Evolutionary conservation across 768 basidiomycete species (phyloP).

Genomic region (Trametes meyenii): DNA sequence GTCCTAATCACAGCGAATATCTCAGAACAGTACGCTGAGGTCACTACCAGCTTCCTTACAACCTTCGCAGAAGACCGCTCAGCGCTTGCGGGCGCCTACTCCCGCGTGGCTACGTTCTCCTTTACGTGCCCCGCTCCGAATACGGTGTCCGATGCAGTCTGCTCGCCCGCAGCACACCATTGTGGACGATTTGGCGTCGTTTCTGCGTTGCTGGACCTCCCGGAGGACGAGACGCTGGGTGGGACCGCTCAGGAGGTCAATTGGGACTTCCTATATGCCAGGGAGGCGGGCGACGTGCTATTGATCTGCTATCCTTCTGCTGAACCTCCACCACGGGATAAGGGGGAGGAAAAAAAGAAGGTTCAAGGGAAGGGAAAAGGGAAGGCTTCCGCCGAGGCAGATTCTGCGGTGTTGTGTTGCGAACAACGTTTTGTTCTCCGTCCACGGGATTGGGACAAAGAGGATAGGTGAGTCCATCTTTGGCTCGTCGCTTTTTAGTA

Average conservation of each 20-base stretch:
- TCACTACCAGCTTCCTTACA: conserved; percentile 21
- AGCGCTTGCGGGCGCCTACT: conserved; percentile 28
- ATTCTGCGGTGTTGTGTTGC: not conserved
- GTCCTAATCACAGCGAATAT: not conserved
- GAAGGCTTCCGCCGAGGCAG: not conserved
- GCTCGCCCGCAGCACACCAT: not conserved
- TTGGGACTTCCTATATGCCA: conserved; percentile 23
- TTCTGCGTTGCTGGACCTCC: conserved; percentile 26
- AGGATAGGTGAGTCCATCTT: conserved; percentile 21
- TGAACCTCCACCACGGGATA: not conserved
- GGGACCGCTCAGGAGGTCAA: not conserved
- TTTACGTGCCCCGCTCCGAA: conserved; percentile 1
- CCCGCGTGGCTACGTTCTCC: conserved; percentile 29
- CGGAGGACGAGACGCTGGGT: conserved; percentile 16
- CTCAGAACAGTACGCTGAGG: not conserved
- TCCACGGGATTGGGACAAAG: conserved; percentile 24
- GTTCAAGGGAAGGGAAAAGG: conserved; percentile 7
- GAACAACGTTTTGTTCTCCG: conserved; percentile 31
- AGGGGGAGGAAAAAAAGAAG: not conserved
- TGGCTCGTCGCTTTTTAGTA: not conserved
- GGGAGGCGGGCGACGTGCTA: conserved; percentile 17
- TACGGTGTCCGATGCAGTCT: not conserved
- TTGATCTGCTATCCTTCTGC: conserved; percentile 22
- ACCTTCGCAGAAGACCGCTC: conserved; percentile 27
- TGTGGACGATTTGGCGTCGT: conserved; percentile 23